A percentile compares a stretch with the other conserved stretches of the same genome.
phyloP scores from a whole-genome alignment of 176 grass and related monocot genomes.

The Alloteropsis semialata region DNA sequence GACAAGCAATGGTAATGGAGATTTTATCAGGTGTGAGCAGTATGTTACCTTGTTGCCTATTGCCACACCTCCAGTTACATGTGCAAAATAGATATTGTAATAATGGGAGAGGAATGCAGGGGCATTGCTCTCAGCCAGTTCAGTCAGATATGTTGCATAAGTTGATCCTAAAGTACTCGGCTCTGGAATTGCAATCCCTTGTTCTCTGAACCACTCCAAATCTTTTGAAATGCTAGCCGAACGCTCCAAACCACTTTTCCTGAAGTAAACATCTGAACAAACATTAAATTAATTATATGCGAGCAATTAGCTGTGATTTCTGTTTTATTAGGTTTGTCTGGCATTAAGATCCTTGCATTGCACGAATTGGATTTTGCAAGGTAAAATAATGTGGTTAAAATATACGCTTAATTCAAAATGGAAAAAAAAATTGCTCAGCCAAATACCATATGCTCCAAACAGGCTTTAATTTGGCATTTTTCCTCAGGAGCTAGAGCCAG shows the following conservation, averaged over 20 bases:
- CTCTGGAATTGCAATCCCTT: conserved; percentile 68
- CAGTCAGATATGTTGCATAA: conserved; percentile 75
- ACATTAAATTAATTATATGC: conserved; percentile 34
- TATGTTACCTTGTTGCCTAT: conserved; percentile 76
- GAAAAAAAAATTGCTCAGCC: too few species aligned
- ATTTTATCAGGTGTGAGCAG: conserved; percentile 4
- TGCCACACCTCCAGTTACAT: conserved; percentile 67
- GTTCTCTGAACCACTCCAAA: conserved; percentile 74
- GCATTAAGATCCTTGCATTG: too few species aligned
- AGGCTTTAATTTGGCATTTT: conserved; percentile 11
- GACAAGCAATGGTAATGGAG: background rate
- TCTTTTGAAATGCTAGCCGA: conserved; percentile 68
- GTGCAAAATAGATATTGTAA: conserved; percentile 96
- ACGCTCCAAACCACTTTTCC: conserved; percentile 66
- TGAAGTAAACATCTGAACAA: conserved; percentile 80
- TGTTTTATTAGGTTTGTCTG: too few species aligned
- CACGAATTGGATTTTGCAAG: too few species aligned
- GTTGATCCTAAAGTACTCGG: conserved; percentile 58
- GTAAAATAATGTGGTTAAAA: too few species aligned
- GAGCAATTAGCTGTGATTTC: background rate
- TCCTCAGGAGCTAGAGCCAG: background rate
- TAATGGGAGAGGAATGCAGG: conserved; percentile 93
- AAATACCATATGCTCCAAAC: too few species aligned
- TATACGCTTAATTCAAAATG: too few species aligned
- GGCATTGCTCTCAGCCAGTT: conserved; percentile 59